Base-by-base conservation (phyloP, 371 early-diverging fungal species). In the Dinochytrium kinnereticum region DNA sequence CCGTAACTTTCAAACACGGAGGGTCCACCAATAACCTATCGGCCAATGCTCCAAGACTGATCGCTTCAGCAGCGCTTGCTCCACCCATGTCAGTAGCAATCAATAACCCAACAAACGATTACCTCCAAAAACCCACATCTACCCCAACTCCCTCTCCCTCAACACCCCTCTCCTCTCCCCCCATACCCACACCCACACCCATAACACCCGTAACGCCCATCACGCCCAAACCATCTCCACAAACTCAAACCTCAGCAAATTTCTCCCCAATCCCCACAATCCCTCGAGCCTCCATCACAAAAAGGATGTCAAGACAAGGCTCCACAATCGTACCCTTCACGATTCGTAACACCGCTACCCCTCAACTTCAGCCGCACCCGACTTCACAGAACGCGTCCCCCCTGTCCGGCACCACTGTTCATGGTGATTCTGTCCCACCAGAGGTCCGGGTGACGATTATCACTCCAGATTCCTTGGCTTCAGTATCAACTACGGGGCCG, bases 321-420 rank as follows among this genome's bases (percentile, higher is more conserved):
- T 55, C 57, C 57, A 15, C 57, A 7, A 55, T 55, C 57, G 24
- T 55, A 5, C 57, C 57, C 26, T 55, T 55, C 57, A 55, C 57
- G 15, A 5, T 55, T 26, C 57, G 57, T 55, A 7, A 55, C 7
- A 30, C 57, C 10, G 21, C 57, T 17, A 15, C 30, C 10, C 57
- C 30, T 10, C 57, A 13, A 13, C 13, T 49, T 49, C 49, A 15
- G 15, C 13, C 13, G 49, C 49, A n/a, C 13, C 49, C 49, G n/a
- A 49, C 49, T n/a, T n/a, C 49, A n/a, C n/a, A n/a, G n/a, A n/a
- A n/a, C n/a, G n/a, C n/a, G n/a, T n/a, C n/a, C n/a, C n/a, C n/a
- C n/a, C n/a, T n/a, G n/a, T n/a, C n/a, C n/a, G n/a, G n/a, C n/a
- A n/a, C n/a, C n/a, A n/a, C n/a, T n/a, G n/a, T n/a, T n/a, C n/a